These are phyloP conservation scores for Medicago ruthenica DNA, from an alignment of 306 rosid genomes.

Conservation along the genomic window DNA sequence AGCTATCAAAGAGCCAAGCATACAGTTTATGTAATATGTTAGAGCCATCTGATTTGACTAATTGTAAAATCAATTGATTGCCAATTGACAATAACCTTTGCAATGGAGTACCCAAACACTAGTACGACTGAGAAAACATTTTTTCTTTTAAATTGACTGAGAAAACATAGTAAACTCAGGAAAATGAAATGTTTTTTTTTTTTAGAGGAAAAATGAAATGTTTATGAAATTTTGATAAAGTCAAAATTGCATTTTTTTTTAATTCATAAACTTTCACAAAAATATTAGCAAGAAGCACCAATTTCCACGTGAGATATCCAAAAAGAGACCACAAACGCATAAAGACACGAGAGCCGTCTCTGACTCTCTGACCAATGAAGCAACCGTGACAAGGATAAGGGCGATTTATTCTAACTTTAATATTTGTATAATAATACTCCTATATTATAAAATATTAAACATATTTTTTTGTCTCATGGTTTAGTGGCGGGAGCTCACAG, in stretches of 20 bases:
- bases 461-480: too few species aligned
- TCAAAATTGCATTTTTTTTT: neutral
- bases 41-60: neutral
- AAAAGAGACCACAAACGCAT: conserved; percentile 30
- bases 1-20: neutral
- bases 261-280: neutral
- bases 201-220: neutral
- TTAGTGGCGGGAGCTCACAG: too few species aligned
- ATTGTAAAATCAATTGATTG: neutral
- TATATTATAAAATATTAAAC: too few species aligned
- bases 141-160: too few species aligned
- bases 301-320: conserved; percentile 47
- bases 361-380: conserved; percentile 53
- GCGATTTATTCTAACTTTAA: neutral
- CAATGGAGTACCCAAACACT: neutral
- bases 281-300: neutral
- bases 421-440: too few species aligned
- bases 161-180: neutral
- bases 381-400: conserved; percentile 35
- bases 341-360: conserved; percentile 43
- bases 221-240: neutral
- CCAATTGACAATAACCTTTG: too few species aligned
- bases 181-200: neutral
- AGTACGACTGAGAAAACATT: too few species aligned
- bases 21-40: neutral